Percentiles rank a stretch among this genome's conserved stretches.
phyloP scores from a whole-genome alignment of 805 yeast species.

The Kregervanrija fluxuum region DNA sequence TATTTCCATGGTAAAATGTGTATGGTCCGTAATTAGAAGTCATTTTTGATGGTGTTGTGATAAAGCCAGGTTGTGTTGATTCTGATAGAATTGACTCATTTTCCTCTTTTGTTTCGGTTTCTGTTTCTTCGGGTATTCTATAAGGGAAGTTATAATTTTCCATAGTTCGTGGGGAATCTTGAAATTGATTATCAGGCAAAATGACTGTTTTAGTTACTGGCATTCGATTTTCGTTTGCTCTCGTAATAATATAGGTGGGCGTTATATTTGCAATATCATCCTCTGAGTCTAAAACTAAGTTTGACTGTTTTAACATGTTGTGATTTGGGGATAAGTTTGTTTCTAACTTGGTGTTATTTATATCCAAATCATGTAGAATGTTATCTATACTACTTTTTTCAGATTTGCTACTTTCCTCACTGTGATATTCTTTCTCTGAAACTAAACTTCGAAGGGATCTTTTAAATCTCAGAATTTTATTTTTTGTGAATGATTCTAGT shows the following conservation, averaged over 20 bases:
- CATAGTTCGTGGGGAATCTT: background rate
- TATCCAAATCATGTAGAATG: background rate
- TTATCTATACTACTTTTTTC: background rate
- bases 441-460: conserved; percentile 5
- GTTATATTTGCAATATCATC: background rate
- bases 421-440: conserved; percentile 1
- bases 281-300: background rate
- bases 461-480: conserved; percentile 2
- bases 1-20: background rate
- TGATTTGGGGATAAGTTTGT: background rate
- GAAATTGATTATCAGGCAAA: background rate
- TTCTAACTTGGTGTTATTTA: background rate
- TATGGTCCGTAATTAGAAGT: conserved; percentile 1
- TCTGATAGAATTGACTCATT: background rate
- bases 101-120: background rate
- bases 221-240: background rate
- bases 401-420: background rate
- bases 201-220: background rate
- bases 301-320: background rate
- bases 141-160: conserved; percentile 6
- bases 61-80: background rate
- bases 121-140: conserved; percentile 8
- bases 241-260: background rate
- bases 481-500: background rate
- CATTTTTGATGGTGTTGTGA: background rate